These are phyloP conservation scores for Saccharomycopsis guyanensis DNA, from an alignment of 805 yeast genomes.

Conservation along the genomic window DNA sequence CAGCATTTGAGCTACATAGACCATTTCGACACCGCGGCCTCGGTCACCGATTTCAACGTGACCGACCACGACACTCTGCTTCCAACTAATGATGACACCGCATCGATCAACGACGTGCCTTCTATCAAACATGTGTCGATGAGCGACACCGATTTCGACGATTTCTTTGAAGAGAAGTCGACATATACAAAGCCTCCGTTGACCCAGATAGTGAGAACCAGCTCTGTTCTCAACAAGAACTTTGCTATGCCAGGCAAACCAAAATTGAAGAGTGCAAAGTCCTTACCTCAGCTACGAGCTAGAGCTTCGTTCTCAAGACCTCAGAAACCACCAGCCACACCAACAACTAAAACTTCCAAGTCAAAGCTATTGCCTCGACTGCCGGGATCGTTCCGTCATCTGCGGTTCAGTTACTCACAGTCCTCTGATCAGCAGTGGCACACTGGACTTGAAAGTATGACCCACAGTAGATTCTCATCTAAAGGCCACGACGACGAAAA, in stretches of 20 bases:
- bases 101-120: conserved; percentile 10
- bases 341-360: too few relatives aligned
- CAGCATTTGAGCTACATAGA: background rate
- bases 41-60: conserved; percentile 1
- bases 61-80: background rate
- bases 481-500: background rate
- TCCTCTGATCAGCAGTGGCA: background rate
- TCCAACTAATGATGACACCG: background rate
- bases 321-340: background rate
- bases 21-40: background rate
- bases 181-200: background rate
- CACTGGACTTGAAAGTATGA: background rate
- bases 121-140: conserved; percentile 16
- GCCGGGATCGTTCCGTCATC: background rate
- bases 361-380: background rate
- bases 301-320: conserved; percentile 10
- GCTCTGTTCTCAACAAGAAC: background rate
- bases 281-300: conserved; percentile 19
- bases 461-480: conserved; percentile 5
- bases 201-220: background rate
- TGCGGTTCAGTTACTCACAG: conserved; percentile 1
- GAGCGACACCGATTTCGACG: conserved; percentile 13
- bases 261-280: conserved; percentile 16
- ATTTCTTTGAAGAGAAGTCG: conserved; percentile 1
- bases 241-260: conserved; percentile 7